A percentile compares a stretch with the other conserved stretches of the same genome.
Evolutionary conservation across 2,329 filamentous ascomycete species (phyloP).

Genomic region (Neofusicoccum sp.): DNA sequence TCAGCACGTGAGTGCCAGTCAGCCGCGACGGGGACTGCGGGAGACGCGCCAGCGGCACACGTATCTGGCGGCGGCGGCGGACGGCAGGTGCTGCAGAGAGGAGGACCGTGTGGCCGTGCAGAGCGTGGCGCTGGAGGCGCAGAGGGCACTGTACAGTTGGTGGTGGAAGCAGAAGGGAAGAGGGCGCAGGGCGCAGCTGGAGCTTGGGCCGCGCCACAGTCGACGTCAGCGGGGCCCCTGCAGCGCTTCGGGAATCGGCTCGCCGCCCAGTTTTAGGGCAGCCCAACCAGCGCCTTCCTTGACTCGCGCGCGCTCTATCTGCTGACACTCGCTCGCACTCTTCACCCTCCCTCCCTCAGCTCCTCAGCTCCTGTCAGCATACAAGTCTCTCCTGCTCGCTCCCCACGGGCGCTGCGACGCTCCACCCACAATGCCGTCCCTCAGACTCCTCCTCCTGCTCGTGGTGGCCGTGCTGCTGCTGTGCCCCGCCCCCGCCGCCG

Average conservation of each 20-base stretch:
- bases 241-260: conserved; percentile 1
- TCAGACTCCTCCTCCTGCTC: conserved; percentile 36
- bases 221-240: background rate
- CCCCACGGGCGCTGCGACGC: background rate
- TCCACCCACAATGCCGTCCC: conserved; percentile 31
- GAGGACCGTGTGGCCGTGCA: no score
- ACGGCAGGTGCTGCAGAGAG: no score
- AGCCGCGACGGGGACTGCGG: no score
- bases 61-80: no score
- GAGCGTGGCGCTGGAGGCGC: no score
- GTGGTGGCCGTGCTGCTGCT: conserved; percentile 37
- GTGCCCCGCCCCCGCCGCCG: conserved; percentile 35
- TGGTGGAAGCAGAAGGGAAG: no score
- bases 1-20: no score
- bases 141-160: no score
- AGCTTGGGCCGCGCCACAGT: background rate
- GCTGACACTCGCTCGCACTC: conserved; percentile 1
- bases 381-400: background rate
- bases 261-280: background rate
- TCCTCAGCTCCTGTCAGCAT: conserved; percentile 1
- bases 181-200: no score
- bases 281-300: background rate
- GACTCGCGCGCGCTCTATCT: background rate
- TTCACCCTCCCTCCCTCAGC: background rate
- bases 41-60: no score